phyloP scores from a whole-genome alignment of 768 basidiomycete genomes.

The Kwoniella bestiolae region DNA sequence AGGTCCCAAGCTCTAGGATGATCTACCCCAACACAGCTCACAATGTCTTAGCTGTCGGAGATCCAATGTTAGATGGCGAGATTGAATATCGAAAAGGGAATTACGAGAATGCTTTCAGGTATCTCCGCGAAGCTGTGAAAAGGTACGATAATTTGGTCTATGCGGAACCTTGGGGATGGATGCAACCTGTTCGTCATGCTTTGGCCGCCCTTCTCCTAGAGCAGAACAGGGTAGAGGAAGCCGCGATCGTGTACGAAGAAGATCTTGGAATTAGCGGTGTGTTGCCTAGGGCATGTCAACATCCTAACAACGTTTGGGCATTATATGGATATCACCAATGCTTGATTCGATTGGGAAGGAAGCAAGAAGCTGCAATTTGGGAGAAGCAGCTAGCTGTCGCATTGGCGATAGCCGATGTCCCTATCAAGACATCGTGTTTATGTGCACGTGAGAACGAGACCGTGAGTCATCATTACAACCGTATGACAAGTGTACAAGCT shows the following conservation, averaged over 20 bases:
- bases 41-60: constrained; percentile 37
- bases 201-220: constrained; percentile 48
- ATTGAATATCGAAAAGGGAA: constrained; percentile 48
- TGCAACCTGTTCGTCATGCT: constrained; percentile 48
- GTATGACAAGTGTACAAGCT: background rate
- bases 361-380: constrained; percentile 32
- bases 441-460: constrained; percentile 21
- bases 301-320: constrained; percentile 53
- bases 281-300: constrained; percentile 39
- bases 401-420: constrained; percentile 38
- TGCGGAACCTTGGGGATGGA: constrained; percentile 51
- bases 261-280: constrained; percentile 43
- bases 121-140: constrained; percentile 39
- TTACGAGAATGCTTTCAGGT: constrained; percentile 40
- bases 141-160: constrained; percentile 40
- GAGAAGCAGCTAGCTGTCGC: constrained; percentile 33
- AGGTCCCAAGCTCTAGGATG: constrained; percentile 28
- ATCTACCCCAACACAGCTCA: constrained; percentile 39
- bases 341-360: constrained; percentile 32
- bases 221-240: constrained; percentile 39
- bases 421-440: constrained; percentile 38
- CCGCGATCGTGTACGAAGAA: constrained; percentile 34
- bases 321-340: constrained; percentile 50
- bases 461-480: background rate
- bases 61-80: constrained; percentile 46